Percentiles rank a stretch among this genome's conserved stretches.
Conservation (phyloP, 495 filamentous ascomycete genomes). For the Neurospora sp. region DNA sequence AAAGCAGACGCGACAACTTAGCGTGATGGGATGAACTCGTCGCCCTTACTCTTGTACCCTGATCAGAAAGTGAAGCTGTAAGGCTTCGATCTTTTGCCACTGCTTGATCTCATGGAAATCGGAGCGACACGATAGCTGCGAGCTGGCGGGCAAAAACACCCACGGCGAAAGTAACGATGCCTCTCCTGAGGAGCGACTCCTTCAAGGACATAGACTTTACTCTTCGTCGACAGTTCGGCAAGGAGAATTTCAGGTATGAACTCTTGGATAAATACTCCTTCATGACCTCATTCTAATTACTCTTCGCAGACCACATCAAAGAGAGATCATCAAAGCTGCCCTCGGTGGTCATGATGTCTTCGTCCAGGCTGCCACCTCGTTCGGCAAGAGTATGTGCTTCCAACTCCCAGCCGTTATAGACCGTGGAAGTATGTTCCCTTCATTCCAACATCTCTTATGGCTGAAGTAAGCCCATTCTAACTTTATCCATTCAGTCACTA, state of each 20-base stretch:
- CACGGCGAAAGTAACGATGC: constrained; percentile 19
- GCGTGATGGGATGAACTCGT: neutral
- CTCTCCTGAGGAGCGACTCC: constrained; percentile 33
- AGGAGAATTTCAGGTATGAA: constrained; percentile 57
- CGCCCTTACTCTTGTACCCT: neutral
- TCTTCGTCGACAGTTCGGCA: constrained; percentile 71
- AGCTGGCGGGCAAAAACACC: neutral
- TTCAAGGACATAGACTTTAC: constrained; percentile 74
- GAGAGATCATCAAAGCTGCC: constrained; percentile 75
- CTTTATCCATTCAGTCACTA: constrained; percentile 49
- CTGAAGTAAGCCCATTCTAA: neutral
- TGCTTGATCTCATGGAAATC: neutral
- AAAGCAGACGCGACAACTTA: neutral
- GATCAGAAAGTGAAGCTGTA: neutral
- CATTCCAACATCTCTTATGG: neutral
- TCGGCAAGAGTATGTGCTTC: constrained; percentile 91
- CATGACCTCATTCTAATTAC: neutral
- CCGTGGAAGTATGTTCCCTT: constrained; percentile 57
- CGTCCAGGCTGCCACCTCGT: constrained; percentile 91
- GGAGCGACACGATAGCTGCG: neutral
- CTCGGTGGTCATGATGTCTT: constrained; percentile 86
- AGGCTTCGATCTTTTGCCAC: neutral
- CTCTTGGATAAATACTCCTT: neutral
- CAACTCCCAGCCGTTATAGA: constrained; percentile 85
- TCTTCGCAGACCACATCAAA: constrained; percentile 59